Evolutionary conservation across 2,329 filamentous ascomycete genomes (phyloP), one percentile per base, ranked within the genome.

Genomic region (Huntiella savannae): DNA sequence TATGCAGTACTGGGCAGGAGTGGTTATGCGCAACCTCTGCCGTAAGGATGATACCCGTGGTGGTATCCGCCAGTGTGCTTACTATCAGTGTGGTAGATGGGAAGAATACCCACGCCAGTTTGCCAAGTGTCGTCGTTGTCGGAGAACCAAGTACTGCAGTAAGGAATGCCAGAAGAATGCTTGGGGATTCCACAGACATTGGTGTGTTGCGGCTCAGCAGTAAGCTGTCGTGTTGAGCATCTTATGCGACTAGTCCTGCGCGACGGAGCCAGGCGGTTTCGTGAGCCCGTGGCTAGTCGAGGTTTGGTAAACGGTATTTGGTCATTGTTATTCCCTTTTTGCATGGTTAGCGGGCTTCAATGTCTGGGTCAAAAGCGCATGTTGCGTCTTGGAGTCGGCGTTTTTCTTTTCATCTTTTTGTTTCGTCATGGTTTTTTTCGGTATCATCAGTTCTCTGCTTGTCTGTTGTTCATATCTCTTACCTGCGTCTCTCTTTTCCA

Each of bases 1-100:
- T 59, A 98, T 98, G 91, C 88, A 95, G 61, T 98, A 98, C 66
- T 98, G 91, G 91, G 91, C 91, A 13, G 91, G 88, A 51, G 91
- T 98, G 12, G 91, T 98, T 40, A 98, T 98, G 91, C 76, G 91
- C 53, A 98, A 98, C 59, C 73, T 98, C 43, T 98, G 91, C 69
- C 83, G 91, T 53, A 98, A 98, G 65, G 91, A 98, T 59, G 91
- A 98, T 59, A 84, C 82, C 8, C 75, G 84, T 41, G 91, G 91
- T 37, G 91, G 91, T 49, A 96, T 98, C 54, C 74, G 91, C 48
- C 91, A 98, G 60, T 98, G 91, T 61, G 91, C 91, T 46, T 95
- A 95, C 65, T 98, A 93, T 65, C 79, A 94, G 62, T 98, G 91
- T 61, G 88, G 88, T 50, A 95, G 93, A 60, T 98, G 91, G 91